Evolutionary conservation across 352 stramenopile species (phyloP), one percentile per base, ranked within the genome.

Genomic region (Phytophthora megakarya): DNA sequence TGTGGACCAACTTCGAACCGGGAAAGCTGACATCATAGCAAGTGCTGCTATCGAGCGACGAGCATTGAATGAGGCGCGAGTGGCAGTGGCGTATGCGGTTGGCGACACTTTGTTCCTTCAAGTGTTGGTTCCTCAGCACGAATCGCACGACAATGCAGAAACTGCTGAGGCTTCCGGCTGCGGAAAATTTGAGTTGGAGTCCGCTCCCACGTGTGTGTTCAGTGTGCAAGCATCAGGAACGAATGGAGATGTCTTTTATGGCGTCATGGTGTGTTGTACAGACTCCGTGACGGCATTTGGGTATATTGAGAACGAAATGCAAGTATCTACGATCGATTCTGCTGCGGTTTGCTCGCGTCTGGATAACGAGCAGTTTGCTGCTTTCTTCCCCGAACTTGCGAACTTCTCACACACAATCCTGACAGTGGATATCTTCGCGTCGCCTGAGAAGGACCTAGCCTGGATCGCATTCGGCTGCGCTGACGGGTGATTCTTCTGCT

Each of bases 311-410:
- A 79, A 77, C 15, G 35, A 65, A 5, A 54, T 70, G 13, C 38
- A 67, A 7, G 40, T 40, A 18, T 18, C 12, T 5, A 42, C 46
- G 12, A 61, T 12, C 8, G 45, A 9, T 2, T 53, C 45, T 45
- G 19, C 28, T 45, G n/a, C 50, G 60, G 21, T 19, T 54, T 92
- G 79, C 33, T 52, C 70, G 40, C 81, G 79, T 3, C 61, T 93
- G 26, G 53, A 73, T 8, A 87, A 76, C 19, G 76, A 88, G 10
- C 82, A 91, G 18, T 90, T 93, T 49, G 76, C 73, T 11, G 28
- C 40, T 0, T 93, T 90, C 50, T 91, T 93, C 55, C 82, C 85
- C 10, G 81, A 92, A 37, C 78, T 93, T 42, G 78, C 67, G 5
- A 54, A 75, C 15, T 90, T 93, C 46, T 51, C 61, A 13, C 72